These are phyloP conservation scores for Globisporangium solare DNA, from an alignment of 352 stramenopile species.

Conservation along the genomic window DNA sequence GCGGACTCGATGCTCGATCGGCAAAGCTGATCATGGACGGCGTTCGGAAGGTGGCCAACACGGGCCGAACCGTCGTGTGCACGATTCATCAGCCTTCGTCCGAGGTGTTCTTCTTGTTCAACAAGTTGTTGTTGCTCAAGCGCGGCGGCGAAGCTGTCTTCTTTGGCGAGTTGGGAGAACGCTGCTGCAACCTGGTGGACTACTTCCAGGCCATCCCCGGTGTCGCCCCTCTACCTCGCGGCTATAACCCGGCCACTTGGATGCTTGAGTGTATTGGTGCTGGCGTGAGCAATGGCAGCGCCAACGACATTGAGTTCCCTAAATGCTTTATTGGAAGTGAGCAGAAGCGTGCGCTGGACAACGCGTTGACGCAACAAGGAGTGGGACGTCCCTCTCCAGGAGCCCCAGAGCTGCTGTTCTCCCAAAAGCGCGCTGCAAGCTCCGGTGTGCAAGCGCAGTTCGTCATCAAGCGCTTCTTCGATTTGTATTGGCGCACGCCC, in stretches of 20 bases:
- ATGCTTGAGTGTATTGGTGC: too few species aligned
- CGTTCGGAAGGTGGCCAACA: too few species aligned
- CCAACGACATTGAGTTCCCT: slow-evolving; percentile 30
- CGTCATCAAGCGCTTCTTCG: slow-evolving; percentile 14
- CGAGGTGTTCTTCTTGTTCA: too few species aligned
- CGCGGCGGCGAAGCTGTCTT: slow-evolving; percentile 20
- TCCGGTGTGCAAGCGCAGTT: slow-evolving; percentile 16
- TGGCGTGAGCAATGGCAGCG: slow-evolving; percentile 8
- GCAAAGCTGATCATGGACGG: too few species aligned
- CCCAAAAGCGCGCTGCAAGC: slow-evolving; percentile 13
- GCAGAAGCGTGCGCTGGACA: not conserved
- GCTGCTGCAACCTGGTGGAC: too few species aligned
- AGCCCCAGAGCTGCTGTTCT: slow-evolving; percentile 11
- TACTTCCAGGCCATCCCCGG: not conserved
- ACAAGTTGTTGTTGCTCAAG: slow-evolving; percentile 44
- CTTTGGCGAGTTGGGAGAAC: slow-evolving; percentile 17
- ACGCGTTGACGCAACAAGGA: not conserved
- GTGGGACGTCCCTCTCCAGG: not conserved
- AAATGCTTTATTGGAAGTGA: slow-evolving; percentile 28
- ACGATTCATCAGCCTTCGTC: too few species aligned
- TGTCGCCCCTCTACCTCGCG: too few species aligned
- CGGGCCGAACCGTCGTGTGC: too few species aligned
- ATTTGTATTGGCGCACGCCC: slow-evolving; percentile 36
- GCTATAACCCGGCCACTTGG: too few species aligned
- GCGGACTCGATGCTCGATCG: too few species aligned